These are phyloP conservation scores for Lodderomyces oxycetoniae DNA, from an alignment of 1,139 yeast species.

Conservation along the genomic window DNA sequence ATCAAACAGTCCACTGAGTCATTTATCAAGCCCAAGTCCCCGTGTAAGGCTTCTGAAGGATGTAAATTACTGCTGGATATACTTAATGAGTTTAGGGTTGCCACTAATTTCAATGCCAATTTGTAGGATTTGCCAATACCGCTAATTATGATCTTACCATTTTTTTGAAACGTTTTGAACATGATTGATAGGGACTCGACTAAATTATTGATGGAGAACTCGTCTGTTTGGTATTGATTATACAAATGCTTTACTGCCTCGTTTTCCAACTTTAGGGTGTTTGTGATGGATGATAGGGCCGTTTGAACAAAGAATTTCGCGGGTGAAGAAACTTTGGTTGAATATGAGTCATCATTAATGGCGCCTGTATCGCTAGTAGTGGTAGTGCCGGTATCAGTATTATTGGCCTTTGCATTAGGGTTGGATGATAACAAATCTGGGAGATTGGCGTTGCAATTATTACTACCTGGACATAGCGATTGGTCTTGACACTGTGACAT, in stretches of 20 bases:
- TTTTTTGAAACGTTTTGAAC: conserved; percentile 42
- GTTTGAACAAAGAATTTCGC: conserved; percentile 5
- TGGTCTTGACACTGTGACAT: too few species aligned
- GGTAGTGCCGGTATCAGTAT: too few species aligned
- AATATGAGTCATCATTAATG: too few species aligned
- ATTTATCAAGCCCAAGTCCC: conserved; percentile 73
- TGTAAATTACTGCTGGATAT: conserved; percentile 65
- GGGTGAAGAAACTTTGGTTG: too few species aligned
- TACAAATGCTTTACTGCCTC: conserved; percentile 32
- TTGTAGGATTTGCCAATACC: conserved; percentile 86
- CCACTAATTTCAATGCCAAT: conserved; percentile 72
- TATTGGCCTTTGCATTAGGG: too few species aligned
- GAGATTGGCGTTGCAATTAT: too few species aligned
- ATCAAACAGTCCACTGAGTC: conserved; percentile 58
- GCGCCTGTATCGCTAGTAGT: too few species aligned
- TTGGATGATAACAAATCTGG: too few species aligned
- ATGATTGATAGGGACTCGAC: conserved; percentile 47
- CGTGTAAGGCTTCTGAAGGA: conserved; percentile 87
- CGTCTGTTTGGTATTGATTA: conserved; percentile 28
- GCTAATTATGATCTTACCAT: conserved; percentile 68
- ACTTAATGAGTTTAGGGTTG: conserved; percentile 77
- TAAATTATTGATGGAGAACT: conserved; percentile 48
- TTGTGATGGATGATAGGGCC: conserved; percentile 26
- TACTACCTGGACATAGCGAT: too few species aligned
- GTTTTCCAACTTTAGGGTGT: conserved; percentile 29